phyloP scores from a whole-genome alignment of 495 filamentous ascomycete genomes.

The Cladorrhinum samala region DNA sequence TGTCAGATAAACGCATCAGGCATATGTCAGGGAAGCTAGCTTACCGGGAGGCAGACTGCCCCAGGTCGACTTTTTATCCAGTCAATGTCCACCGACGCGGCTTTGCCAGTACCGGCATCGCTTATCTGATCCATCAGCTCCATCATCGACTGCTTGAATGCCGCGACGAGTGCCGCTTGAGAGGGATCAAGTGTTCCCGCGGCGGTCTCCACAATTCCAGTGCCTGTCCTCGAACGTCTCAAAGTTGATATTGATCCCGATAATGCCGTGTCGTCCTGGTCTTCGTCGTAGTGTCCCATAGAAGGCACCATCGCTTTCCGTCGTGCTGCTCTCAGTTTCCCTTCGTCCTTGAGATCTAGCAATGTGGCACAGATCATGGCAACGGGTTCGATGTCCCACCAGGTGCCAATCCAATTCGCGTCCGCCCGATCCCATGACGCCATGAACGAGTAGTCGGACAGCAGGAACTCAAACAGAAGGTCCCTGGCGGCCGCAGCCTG shows the following conservation, averaged over 20 bases:
- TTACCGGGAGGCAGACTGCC: too few species aligned
- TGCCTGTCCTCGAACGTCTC: neutral
- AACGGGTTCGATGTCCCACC: conserved; percentile 13
- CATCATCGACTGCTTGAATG: conserved; percentile 1
- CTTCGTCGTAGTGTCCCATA: neutral
- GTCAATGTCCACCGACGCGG: neutral
- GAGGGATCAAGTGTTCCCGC: neutral
- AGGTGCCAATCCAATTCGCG: conserved; percentile 8
- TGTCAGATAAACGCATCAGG: too few species aligned
- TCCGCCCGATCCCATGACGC: conserved; percentile 15
- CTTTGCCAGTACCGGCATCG: neutral
- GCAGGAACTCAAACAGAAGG: conserved; percentile 13
- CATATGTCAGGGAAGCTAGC: too few species aligned
- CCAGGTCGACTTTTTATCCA: too few species aligned
- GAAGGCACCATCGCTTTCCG: too few species aligned
- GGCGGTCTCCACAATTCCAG: neutral
- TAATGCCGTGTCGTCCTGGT: neutral
- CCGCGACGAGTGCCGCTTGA: neutral
- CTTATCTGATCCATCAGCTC: neutral
- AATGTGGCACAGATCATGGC: conserved; percentile 13
- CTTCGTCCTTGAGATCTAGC: conserved; percentile 12
- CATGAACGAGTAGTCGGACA: conserved; percentile 18
- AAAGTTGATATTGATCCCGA: neutral
- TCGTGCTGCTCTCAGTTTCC: neutral
- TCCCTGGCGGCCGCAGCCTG: conserved; percentile 9